These are phyloP conservation scores for Zymoseptoria tritici DNA, from an alignment of 2,329 filamentous ascomycete genomes.

Conservation along the genomic window DNA sequence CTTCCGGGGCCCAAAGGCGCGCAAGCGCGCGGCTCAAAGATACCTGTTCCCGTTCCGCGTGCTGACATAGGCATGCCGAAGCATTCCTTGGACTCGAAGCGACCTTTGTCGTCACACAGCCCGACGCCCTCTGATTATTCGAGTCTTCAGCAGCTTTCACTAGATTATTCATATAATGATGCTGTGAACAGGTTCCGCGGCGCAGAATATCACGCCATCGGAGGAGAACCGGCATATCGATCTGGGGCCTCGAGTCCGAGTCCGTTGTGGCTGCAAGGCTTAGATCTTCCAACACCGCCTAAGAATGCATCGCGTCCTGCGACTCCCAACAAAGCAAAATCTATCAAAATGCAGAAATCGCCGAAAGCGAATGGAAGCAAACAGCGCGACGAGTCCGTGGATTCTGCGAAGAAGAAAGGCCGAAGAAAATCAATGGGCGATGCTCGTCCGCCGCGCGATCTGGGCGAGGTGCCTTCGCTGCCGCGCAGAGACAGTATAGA, in stretches of 20 bases:
- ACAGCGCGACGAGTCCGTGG: constrained; percentile 23
- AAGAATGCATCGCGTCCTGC: constrained; percentile 1
- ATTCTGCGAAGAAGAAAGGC: constrained; percentile 20
- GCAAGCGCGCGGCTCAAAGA: constrained; percentile 1
- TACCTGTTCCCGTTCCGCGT: constrained; percentile 3
- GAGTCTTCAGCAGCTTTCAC: constrained; percentile 17
- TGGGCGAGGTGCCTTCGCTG: constrained; percentile 27
- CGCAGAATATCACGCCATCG: constrained; percentile 3
- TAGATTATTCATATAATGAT: constrained; percentile 27
- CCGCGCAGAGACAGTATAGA: constrained; percentile 77
- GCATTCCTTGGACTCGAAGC: constrained; percentile 11
- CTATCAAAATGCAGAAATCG: constrained; percentile 11
- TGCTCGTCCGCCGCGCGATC: constrained; percentile 32
- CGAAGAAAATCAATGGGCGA: constrained; percentile 30
- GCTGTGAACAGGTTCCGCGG: constrained; percentile 22
- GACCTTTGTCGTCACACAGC: constrained; percentile 7
- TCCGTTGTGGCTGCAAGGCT: constrained; percentile 5
- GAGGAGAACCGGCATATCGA: background rate
- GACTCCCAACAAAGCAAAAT: constrained; percentile 1
- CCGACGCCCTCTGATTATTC: constrained; percentile 17
- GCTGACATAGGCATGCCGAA: constrained; percentile 2
- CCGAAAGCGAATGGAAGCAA: constrained; percentile 7
- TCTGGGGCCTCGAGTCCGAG: background rate
- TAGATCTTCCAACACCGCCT: constrained; percentile 8
- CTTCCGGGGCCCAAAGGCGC: constrained; percentile 5